Percentiles rank a stretch among this genome's conserved stretches.
Conservation (phyloP, 202 grass and related monocot species). For the Zoysia matrella region DNA sequence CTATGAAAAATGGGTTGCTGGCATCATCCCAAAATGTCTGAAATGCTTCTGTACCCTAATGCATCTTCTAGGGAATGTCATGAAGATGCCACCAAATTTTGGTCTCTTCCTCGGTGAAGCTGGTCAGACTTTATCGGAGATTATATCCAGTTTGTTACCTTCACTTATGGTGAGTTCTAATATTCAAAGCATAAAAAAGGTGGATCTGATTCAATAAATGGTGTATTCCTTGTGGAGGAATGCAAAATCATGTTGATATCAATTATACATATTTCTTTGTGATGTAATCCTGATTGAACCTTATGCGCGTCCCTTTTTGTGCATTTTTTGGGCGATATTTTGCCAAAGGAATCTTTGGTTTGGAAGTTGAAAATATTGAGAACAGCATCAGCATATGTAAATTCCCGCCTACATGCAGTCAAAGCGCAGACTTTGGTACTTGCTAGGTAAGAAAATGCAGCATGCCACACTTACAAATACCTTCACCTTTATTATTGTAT, state of each 20-base stretch:
- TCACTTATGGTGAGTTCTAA: conserved; percentile 61
- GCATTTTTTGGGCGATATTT: conserved; percentile 59
- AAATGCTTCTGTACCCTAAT: not conserved
- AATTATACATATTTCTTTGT: not conserved
- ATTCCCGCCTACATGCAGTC: conserved; percentile 84
- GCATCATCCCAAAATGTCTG: not conserved
- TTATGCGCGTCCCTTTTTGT: not conserved
- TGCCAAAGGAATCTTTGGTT: conserved; percentile 74
- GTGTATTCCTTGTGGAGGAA: not conserved
- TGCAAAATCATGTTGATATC: not conserved
- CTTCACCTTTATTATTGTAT: not conserved
- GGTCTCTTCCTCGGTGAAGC: conserved; percentile 49
- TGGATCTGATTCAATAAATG: not conserved
- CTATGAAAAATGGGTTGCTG: not conserved
- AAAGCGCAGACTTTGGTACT: conserved; percentile 80
- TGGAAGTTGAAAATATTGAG: conserved; percentile 86
- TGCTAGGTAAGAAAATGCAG: conserved; percentile 64
- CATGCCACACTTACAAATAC: not conserved
- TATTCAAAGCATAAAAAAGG: not conserved
- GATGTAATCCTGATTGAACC: not conserved
- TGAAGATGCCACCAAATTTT: conserved; percentile 51
- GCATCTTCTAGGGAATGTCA: conserved; percentile 55
- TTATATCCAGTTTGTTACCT: conserved; percentile 46
- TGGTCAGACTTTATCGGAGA: conserved; percentile 55
- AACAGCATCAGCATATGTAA: conserved; percentile 67